A percentile compares a stretch with the other conserved stretches of the same genome.
Evolutionary conservation across 2,329 filamentous ascomycete genomes (phyloP).

Genomic region (Graphium sp.): DNA sequence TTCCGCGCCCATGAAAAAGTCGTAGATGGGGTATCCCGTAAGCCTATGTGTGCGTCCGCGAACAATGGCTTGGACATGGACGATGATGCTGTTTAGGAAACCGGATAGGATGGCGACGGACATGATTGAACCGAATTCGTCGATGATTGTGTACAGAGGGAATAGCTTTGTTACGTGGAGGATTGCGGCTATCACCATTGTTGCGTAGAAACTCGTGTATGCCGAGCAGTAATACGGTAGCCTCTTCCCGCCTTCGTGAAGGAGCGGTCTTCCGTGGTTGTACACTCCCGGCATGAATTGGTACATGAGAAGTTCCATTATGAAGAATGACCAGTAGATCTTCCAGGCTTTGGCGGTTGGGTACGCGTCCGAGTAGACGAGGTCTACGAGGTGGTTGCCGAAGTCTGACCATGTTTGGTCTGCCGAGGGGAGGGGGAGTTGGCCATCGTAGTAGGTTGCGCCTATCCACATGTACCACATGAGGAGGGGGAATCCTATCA

Average conservation of each 20-base stretch:
- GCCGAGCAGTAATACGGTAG: constrained; percentile 90
- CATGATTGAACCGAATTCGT: constrained; percentile 87
- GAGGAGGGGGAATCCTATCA: constrained; percentile 76
- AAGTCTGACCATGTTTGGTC: constrained; percentile 59
- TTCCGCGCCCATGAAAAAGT: constrained; percentile 89
- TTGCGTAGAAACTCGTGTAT: constrained; percentile 74
- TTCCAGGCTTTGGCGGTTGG: constrained; percentile 69
- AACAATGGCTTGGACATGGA: constrained; percentile 68
- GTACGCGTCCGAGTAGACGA: constrained; percentile 73
- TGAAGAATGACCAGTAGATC: constrained; percentile 89
- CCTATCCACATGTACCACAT: constrained; percentile 99
- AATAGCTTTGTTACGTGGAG: constrained; percentile 76
- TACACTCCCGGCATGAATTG: constrained; percentile 74
- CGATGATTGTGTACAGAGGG: constrained; percentile 78
- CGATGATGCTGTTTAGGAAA: constrained; percentile 64
- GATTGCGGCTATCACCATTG: constrained; percentile 49
- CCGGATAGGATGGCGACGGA: constrained; percentile 90
- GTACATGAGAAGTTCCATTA: constrained; percentile 73
- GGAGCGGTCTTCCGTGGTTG: constrained; percentile 73
- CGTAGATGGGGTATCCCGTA: constrained; percentile 72
- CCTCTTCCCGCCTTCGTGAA: constrained; percentile 68
- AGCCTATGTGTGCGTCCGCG: constrained; percentile 81
- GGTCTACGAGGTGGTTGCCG: constrained; percentile 46
- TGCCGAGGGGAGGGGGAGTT: constrained; percentile 49
- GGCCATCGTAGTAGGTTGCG: constrained; percentile 78